A percentile compares a stretch with the other conserved stretches of the same genome.
Conservation (phyloP, 495 filamentous ascomycete species). For the Lophiotrema nucula region DNA sequence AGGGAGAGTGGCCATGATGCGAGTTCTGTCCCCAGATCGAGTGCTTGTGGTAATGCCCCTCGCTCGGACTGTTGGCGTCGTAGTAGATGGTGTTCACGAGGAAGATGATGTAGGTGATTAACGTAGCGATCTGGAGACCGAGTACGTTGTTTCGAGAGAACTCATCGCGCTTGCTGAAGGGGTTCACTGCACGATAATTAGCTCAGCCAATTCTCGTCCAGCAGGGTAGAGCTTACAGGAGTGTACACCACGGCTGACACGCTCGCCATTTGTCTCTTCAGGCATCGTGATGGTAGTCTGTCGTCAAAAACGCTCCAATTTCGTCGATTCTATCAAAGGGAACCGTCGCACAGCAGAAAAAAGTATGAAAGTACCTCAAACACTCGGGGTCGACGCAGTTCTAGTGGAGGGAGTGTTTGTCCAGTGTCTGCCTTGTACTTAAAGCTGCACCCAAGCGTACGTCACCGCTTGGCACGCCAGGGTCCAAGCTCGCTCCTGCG, state of each 20-base stretch:
- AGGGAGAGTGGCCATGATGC: constrained; percentile 60
- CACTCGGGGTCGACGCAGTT: too few species aligned
- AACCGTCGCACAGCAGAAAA: too few species aligned
- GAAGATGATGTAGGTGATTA: constrained; percentile 69
- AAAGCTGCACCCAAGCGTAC: too few species aligned
- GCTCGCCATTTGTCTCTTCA: neutral
- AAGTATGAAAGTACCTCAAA: too few species aligned
- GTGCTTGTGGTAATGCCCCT: constrained; percentile 49
- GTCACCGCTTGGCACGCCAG: too few species aligned
- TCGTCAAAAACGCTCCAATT: too few species aligned
- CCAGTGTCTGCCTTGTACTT: too few species aligned
- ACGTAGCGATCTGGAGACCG: constrained; percentile 65
- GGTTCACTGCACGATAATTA: constrained; percentile 35
- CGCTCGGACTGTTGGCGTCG: constrained; percentile 58
- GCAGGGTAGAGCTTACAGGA: constrained; percentile 3
- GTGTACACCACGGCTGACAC: neutral
- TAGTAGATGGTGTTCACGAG: constrained; percentile 70
- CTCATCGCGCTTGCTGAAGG: constrained; percentile 34
- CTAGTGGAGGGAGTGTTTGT: too few species aligned
- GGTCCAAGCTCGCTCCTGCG: too few species aligned
- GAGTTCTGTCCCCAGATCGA: constrained; percentile 71
- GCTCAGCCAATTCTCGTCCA: neutral
- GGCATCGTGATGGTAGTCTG: neutral
- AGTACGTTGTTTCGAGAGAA: constrained; percentile 37
- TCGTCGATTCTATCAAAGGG: too few species aligned